phyloP scores from a whole-genome alignment of 768 basidiomycete genomes.

The Psilocybe tampanensis region DNA sequence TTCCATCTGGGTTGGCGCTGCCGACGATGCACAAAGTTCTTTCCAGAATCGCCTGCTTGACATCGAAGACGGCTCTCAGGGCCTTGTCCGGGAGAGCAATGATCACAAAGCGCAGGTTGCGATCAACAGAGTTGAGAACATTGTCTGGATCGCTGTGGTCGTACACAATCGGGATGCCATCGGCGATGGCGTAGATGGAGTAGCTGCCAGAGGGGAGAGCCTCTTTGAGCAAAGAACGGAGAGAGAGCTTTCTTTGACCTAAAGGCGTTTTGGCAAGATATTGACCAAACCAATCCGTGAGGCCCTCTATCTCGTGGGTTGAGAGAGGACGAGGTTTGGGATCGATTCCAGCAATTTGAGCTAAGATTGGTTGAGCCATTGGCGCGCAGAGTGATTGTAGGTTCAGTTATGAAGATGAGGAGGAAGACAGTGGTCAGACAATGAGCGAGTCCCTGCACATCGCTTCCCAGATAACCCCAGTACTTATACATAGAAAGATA shows the following conservation, averaged over 20 bases:
- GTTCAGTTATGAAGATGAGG: neutral
- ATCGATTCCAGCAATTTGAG: conserved; percentile 7
- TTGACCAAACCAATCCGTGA: conserved; percentile 6
- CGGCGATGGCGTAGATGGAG: neutral
- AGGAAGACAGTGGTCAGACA: too few species aligned
- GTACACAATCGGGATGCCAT: conserved; percentile 2
- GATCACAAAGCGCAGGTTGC: conserved; percentile 1
- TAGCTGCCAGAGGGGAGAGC: neutral
- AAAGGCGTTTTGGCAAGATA: neutral
- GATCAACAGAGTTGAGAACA: conserved; percentile 1
- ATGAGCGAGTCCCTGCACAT: too few species aligned
- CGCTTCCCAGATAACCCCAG: too few species aligned
- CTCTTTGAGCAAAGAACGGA: neutral
- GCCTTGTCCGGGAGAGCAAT: conserved; percentile 2
- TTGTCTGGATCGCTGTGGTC: neutral
- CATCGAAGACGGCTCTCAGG: neutral
- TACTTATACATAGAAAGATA: too few species aligned
- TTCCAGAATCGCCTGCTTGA: neutral
- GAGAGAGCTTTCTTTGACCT: neutral
- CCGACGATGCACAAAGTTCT: conserved; percentile 3
- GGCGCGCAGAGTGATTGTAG: neutral
- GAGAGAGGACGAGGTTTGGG: conserved; percentile 1
- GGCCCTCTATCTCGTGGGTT: neutral
- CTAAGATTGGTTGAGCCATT: conserved; percentile 1
- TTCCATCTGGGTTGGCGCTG: neutral